Percentiles rank a stretch among this genome's conserved stretches.
These are phyloP conservation scores for Penicillium expansum DNA, from an alignment of 2,329 filamentous ascomycete species.

Conservation along the genomic window DNA sequence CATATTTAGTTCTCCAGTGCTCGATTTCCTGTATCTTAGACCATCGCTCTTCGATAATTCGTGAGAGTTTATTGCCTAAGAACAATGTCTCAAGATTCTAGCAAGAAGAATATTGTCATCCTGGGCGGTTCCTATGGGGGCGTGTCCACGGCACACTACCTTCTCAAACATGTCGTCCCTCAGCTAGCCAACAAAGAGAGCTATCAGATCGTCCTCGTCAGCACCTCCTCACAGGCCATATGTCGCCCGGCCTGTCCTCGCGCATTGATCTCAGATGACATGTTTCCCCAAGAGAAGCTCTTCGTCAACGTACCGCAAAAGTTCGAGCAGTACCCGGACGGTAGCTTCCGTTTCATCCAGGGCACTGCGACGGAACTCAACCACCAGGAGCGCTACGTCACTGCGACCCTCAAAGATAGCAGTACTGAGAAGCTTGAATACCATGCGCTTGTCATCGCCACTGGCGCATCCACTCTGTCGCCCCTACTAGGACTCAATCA, in stretches of 20 bases:
- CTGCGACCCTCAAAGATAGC: constrained; percentile 17
- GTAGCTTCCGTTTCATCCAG: constrained; percentile 45
- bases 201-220: constrained; percentile 48
- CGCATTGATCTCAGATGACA: constrained; percentile 47
- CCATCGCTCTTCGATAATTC: not conserved
- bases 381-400: constrained; percentile 29
- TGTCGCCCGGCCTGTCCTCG: constrained; percentile 49
- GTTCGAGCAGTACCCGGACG: constrained; percentile 43
- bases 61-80: not conserved
- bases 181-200: constrained; percentile 33
- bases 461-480: constrained; percentile 48
- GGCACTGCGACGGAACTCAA: constrained; percentile 34
- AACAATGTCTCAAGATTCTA: not conserved
- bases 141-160: constrained; percentile 52
- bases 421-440: constrained; percentile 31
- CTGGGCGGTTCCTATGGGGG: constrained; percentile 56
- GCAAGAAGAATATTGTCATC: constrained; percentile 34
- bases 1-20: not conserved
- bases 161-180: constrained; percentile 53
- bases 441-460: constrained; percentile 51
- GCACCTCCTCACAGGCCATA: constrained; percentile 42
- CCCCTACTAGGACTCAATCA: constrained; percentile 44
- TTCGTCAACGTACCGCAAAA: constrained; percentile 41
- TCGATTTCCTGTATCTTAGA: not conserved
- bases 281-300: constrained; percentile 47